Evolutionary conservation across 345 rosid species (phyloP).

Genomic region (Firmiana major): DNA sequence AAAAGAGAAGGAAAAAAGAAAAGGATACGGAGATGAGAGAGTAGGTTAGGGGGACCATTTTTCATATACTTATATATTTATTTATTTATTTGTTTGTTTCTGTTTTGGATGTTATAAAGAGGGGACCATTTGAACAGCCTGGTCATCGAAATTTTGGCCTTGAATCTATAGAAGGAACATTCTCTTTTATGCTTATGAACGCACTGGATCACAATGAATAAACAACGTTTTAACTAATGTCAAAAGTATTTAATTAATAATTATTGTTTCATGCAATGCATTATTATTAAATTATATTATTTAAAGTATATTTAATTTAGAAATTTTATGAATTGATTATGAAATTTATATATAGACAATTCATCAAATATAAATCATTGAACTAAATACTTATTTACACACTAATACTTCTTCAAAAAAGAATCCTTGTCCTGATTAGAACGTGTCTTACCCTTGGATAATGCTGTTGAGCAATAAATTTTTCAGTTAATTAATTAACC

Average conservation of each 20-base stretch:
- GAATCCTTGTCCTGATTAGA: background rate
- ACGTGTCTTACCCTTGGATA: background rate
- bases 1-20: background rate
- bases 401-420: background rate
- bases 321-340: too few species aligned
- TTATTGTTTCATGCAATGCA: too few species aligned
- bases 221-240: too few species aligned
- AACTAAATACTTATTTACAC: background rate
- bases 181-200: background rate
- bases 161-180: background rate
- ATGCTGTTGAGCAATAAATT: background rate
- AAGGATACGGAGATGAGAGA: background rate
- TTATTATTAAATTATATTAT: too few species aligned
- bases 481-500: background rate
- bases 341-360: too few species aligned
- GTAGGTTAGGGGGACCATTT: conserved; percentile 30
- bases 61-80: background rate
- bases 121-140: conserved; percentile 21
- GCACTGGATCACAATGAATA: conserved; percentile 5
- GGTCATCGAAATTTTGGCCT: background rate
- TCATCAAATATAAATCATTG: too few species aligned
- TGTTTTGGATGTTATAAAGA: background rate
- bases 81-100: background rate
- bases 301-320: too few species aligned
- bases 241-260: too few species aligned